These are phyloP conservation scores for Xylaria cubensis DNA, from an alignment of 495 filamentous ascomycete genomes.

Conservation along the genomic window DNA sequence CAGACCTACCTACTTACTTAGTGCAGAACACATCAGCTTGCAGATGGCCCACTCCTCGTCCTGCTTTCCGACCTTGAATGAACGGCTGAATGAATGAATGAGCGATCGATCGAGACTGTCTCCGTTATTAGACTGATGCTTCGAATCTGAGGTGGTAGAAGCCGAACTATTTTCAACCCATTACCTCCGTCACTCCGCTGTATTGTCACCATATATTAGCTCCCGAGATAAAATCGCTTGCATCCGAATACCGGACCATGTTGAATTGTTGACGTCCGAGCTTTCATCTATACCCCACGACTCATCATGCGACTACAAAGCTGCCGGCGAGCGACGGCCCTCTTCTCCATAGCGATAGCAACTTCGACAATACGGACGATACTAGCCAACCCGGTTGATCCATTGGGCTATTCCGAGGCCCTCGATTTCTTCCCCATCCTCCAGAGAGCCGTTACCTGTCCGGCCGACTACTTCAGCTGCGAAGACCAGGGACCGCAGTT, in stretches of 20 bases:
- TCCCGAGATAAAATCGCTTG: neutral
- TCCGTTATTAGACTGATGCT: too few relatives aligned
- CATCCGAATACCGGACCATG: neutral
- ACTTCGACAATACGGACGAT: conserved; percentile 27
- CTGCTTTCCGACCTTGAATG: neutral
- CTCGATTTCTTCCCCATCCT: conserved; percentile 34
- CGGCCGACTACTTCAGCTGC: conserved; percentile 53
- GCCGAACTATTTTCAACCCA: neutral
- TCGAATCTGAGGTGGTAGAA: neutral
- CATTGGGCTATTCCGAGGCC: conserved; percentile 33
- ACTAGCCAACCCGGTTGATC: conserved; percentile 35
- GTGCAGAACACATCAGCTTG: conserved; percentile 16
- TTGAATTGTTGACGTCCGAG: conserved; percentile 11
- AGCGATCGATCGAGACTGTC: conserved; percentile 10
- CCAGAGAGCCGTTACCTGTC: conserved; percentile 35
- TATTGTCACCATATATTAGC: neutral
- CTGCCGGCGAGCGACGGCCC: conserved; percentile 6
- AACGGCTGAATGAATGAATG: neutral
- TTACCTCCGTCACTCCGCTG: neutral
- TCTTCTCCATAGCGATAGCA: conserved; percentile 27
- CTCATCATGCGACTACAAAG: conserved; percentile 19
- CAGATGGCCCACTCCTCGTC: conserved; percentile 11
- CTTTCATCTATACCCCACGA: neutral
- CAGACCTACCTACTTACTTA: neutral
- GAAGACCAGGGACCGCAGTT: conserved; percentile 47